Evolutionary conservation across 169 alveolate species (phyloP).

Genomic region (Theileria equi): DNA sequence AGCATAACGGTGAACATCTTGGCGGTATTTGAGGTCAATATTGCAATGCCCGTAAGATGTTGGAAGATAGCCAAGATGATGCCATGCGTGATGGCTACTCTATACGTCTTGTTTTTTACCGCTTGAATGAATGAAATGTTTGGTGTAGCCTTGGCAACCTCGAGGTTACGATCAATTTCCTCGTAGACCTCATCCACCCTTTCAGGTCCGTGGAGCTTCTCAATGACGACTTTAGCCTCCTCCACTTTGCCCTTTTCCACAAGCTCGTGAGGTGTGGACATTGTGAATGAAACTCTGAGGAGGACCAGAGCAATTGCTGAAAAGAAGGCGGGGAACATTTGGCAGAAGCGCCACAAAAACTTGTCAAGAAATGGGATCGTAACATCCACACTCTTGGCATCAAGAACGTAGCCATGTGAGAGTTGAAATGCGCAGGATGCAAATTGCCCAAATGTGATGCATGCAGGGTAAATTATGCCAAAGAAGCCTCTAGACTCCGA

Average conservation of each 20-base stretch:
- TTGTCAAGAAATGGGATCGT: conserved; percentile 15
- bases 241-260: conserved; percentile 63
- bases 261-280: conserved; percentile 68
- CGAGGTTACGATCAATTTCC: conserved; percentile 58
- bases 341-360: conserved; percentile 67
- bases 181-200: conserved; percentile 51
- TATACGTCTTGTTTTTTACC: conserved; percentile 59
- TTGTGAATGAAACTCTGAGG: conserved; percentile 41
- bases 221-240: conserved; percentile 62
- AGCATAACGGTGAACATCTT: conserved; percentile 68
- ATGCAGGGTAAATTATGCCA: conserved; percentile 74
- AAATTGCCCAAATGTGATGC: conserved; percentile 77
- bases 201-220: conserved; percentile 66
- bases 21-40: conserved; percentile 76
- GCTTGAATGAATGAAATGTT: conserved; percentile 58
- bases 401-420: conserved; percentile 53
- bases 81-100: conserved; percentile 69
- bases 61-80: conserved; percentile 75
- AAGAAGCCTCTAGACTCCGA: conserved; percentile 71
- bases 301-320: conserved; percentile 48
- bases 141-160: conserved; percentile 52
- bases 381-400: conserved; percentile 15
- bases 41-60: conserved; percentile 82
- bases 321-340: conserved; percentile 57
- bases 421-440: conserved; percentile 71